These are phyloP conservation scores for Yueomyces sinensis DNA, from an alignment of 805 yeast species.

Conservation along the genomic window DNA sequence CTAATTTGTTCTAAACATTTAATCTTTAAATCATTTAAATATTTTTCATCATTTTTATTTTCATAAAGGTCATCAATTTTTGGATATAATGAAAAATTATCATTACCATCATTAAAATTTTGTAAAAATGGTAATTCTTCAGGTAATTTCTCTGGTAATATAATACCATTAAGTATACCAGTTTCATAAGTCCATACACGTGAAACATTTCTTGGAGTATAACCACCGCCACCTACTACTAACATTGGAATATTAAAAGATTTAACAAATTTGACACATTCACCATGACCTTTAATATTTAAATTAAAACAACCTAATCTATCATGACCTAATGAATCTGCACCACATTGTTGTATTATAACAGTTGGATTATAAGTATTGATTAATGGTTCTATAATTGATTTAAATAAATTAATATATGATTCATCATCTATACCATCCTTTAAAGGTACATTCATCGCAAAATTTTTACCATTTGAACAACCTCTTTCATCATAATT, in stretches of 20 bases:
- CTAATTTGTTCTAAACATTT: conserved; percentile 72
- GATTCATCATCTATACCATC: conserved; percentile 89
- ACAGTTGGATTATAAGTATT: conserved; percentile 86
- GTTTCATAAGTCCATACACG: conserved; percentile 93
- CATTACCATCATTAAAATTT: conserved; percentile 89
- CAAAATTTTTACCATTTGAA: conserved; percentile 70
- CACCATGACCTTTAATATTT: conserved; percentile 90
- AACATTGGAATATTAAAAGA: conserved; percentile 79
- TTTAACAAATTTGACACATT: conserved; percentile 81
- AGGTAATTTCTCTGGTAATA: conserved; percentile 66
- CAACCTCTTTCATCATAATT: conserved; percentile 75
- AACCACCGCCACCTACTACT: conserved; percentile 98
- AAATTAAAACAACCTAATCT: conserved; percentile 91
- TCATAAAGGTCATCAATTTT: conserved; percentile 66
- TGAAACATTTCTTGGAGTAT: conserved; percentile 94
- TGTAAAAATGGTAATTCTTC: conserved; percentile 60
- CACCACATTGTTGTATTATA: conserved; percentile 96
- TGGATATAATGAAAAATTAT: conserved; percentile 85
- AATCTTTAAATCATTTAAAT: conserved; percentile 64
- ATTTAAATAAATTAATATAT: conserved; percentile 34
- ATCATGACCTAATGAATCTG: conserved; percentile 93
- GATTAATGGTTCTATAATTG: conserved; percentile 82
- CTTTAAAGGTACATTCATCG: conserved; percentile 74
- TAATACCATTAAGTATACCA: conserved; percentile 69
- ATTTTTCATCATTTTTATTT: conserved; percentile 73